phyloP scores from a whole-genome alignment of 306 rosid genomes.

The Ammopiptanthus mongolicus region DNA sequence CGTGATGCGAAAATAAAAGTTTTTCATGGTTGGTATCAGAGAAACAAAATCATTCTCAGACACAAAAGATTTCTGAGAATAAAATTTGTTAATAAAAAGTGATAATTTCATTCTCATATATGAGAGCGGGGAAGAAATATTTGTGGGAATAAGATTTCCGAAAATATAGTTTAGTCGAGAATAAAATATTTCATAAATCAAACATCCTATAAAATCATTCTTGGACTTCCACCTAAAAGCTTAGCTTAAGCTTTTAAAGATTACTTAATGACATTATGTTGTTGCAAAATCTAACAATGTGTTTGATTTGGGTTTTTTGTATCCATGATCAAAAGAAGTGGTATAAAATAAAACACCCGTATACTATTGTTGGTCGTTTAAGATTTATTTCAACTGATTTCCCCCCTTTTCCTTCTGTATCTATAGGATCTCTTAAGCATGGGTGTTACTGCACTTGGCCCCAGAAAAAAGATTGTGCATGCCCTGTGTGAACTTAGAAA shows the following conservation, averaged over 20 bases:
- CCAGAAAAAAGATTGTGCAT: constrained; percentile 77
- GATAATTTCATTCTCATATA: too few relatives aligned
- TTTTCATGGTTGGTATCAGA: too few relatives aligned
- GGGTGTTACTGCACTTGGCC: constrained; percentile 84
- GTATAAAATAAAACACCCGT: background rate
- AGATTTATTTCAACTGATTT: background rate
- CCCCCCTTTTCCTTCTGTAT: background rate
- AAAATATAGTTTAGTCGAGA: too few relatives aligned
- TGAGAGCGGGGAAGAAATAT: too few relatives aligned
- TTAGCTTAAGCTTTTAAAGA: background rate
- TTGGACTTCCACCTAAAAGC: background rate
- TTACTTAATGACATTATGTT: background rate
- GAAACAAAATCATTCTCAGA: too few relatives aligned
- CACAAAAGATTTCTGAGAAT: too few relatives aligned
- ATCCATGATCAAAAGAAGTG: background rate
- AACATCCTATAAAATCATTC: background rate
- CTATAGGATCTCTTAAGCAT: constrained; percentile 71
- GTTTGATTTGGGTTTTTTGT: background rate
- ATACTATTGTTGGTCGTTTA: background rate
- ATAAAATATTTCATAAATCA: too few relatives aligned
- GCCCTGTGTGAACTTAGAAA: constrained; percentile 64
- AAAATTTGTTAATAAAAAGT: too few relatives aligned
- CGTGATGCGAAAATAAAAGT: too few relatives aligned
- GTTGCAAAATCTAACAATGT: constrained; percentile 3
- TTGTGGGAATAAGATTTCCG: too few relatives aligned